Conservation (phyloP, 2,329 filamentous ascomycete genomes). For the Diaporthe sp. region DNA sequence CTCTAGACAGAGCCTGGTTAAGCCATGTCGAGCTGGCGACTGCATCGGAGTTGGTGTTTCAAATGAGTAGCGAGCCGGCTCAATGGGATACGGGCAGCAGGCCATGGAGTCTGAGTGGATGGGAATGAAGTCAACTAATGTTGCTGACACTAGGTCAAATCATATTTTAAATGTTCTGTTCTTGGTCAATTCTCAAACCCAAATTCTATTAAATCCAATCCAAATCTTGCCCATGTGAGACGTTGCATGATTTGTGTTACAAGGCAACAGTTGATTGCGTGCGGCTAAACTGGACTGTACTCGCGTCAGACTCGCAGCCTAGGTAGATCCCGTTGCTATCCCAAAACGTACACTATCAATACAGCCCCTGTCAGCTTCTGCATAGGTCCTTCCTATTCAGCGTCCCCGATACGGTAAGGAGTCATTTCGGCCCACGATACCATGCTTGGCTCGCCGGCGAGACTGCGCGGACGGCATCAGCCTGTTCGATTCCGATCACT, state of each 20-base stretch:
- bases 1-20: conserved; percentile 35
- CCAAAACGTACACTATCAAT: neutral
- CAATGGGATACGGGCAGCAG: conserved; percentile 33
- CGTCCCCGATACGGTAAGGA: neutral
- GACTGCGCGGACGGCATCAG: conserved; percentile 7
- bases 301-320: neutral
- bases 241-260: neutral
- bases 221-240: neutral
- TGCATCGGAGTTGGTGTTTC: conserved; percentile 25
- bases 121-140: neutral
- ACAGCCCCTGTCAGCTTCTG: neutral
- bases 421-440: neutral
- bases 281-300: neutral
- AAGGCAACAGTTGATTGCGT: neutral
- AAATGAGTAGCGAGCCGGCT: conserved; percentile 33
- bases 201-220: neutral
- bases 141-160: rapidly evolving
- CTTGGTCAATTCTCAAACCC: too few relatives aligned
- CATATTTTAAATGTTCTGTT: neutral
- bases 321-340: neutral
- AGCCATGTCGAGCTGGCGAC: conserved; percentile 29
- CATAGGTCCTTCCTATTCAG: neutral
- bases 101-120: conserved; percentile 38
- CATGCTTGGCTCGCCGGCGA: conserved; percentile 2
- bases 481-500: neutral